Evolutionary conservation across 345 rosid species (phyloP).

Genomic region (Eutrema yunnanense): DNA sequence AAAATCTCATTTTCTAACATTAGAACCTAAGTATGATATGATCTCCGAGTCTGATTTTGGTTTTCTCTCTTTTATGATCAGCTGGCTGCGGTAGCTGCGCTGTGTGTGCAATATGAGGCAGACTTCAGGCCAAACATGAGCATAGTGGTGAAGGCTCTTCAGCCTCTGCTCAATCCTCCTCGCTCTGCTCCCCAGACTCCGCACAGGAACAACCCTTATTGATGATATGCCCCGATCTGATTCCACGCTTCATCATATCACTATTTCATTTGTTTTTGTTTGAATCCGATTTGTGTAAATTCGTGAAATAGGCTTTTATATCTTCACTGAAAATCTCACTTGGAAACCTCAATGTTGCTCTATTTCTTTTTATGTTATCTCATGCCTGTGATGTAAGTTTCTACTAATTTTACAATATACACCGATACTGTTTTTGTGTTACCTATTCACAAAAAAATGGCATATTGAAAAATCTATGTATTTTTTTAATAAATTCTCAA

Average conservation of each 20-base stretch:
- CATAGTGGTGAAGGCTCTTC: slow-evolving; percentile 79
- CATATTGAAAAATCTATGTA: no score
- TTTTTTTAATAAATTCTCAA: no score
- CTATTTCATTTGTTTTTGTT: slow-evolving; percentile 32
- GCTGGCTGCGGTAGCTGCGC: slow-evolving; percentile 80
- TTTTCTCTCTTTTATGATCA: slow-evolving; percentile 29
- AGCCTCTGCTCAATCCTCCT: slow-evolving; percentile 67
- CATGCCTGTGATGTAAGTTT: slow-evolving; percentile 10
- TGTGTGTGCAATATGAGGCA: slow-evolving; percentile 75
- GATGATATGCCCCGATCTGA: slow-evolving; percentile 4
- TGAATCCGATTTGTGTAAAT: slow-evolving; percentile 27
- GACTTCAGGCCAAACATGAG: slow-evolving; percentile 86
- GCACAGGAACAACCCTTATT: slow-evolving; percentile 25
- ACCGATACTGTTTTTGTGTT: not conserved
- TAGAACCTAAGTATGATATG: not conserved
- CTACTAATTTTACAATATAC: slow-evolving; percentile 9
- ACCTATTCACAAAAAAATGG: no score
- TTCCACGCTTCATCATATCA: slow-evolving; percentile 7
- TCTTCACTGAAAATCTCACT: slow-evolving; percentile 7
- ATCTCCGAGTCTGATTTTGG: not conserved
- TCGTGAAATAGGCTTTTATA: slow-evolving; percentile 23
- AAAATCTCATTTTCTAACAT: not conserved
- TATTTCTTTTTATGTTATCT: slow-evolving; percentile 1
- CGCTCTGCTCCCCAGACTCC: slow-evolving; percentile 36
- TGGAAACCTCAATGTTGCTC: slow-evolving; percentile 10